These are phyloP conservation scores for Turritis glabra DNA, from an alignment of 345 rosid species.

Conservation along the genomic window DNA sequence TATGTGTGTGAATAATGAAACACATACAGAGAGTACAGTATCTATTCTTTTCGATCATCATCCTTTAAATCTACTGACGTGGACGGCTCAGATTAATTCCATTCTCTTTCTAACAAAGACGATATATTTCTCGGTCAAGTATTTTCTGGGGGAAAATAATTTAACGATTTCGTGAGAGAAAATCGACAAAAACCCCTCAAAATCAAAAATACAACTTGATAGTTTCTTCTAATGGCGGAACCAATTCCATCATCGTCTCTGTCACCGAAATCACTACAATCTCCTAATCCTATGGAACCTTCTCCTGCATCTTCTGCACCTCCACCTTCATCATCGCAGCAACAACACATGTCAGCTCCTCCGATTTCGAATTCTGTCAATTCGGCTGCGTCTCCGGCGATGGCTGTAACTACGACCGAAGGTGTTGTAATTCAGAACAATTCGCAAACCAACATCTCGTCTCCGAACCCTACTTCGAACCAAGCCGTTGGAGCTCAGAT, in stretches of 20 bases:
- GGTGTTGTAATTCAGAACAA: constrained; percentile 40
- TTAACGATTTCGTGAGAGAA: not conserved
- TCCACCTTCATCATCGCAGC: constrained; percentile 34
- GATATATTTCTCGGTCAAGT: not conserved
- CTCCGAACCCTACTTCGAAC: constrained; percentile 35
- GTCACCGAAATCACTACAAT: constrained; percentile 41
- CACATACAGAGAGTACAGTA: not conserved
- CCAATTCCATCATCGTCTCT: constrained; percentile 43
- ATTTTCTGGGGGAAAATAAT: constrained; percentile 6
- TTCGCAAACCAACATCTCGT: constrained; percentile 17
- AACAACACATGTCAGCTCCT: constrained; percentile 34
- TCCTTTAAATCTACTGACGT: constrained; percentile 30
- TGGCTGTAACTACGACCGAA: constrained; percentile 25
- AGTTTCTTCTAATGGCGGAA: constrained; percentile 47
- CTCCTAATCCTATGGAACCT: constrained; percentile 50
- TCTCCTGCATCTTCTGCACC: constrained; percentile 35
- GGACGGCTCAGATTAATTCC: constrained; percentile 31
- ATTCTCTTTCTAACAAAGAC: not conserved
- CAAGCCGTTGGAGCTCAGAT: constrained; percentile 43
- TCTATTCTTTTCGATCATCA: constrained; percentile 2
- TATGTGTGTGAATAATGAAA: constrained; percentile 21
- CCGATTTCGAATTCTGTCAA: constrained; percentile 31
- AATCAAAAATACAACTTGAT: not conserved
- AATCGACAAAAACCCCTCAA: constrained; percentile 22
- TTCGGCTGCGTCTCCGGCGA: constrained; percentile 27